These are phyloP conservation scores for Amphicarpaea edgeworthii DNA, from an alignment of 306 rosid genomes.

Conservation along the genomic window DNA sequence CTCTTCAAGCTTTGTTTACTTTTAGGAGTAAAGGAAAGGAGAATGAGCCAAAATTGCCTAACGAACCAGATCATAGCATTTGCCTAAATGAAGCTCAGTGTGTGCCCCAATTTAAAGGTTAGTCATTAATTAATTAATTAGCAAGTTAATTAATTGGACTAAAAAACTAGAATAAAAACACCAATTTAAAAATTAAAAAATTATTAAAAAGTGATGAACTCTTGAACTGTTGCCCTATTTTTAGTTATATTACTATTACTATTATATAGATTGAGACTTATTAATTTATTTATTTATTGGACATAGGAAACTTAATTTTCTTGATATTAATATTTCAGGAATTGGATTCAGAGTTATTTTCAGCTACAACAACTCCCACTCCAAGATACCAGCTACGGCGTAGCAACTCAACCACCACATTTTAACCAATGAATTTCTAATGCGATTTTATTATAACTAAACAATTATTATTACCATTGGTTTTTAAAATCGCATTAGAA, in stretches of 20 bases:
- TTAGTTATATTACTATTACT: neutral
- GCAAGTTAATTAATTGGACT: conserved; percentile 3
- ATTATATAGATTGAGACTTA: neutral
- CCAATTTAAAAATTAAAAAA: neutral
- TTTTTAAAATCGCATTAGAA: neutral
- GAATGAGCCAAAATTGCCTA: neutral
- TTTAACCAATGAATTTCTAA: conserved; percentile 24
- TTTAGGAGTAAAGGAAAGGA: neutral
- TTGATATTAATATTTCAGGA: conserved; percentile 54
- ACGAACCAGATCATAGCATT: neutral
- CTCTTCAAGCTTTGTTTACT: conserved; percentile 15
- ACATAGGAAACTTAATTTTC: neutral
- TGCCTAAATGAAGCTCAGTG: neutral
- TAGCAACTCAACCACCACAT: conserved; percentile 39
- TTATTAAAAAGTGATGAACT: neutral
- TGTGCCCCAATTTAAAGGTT: conserved; percentile 11
- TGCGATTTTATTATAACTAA: too few relatives aligned
- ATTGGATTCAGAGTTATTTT: conserved; percentile 39
- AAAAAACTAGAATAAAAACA: neutral
- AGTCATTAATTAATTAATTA: too few relatives aligned
- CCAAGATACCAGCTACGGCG: conserved; percentile 53
- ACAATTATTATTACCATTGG: neutral
- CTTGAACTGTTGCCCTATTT: neutral
- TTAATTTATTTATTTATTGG: neutral
- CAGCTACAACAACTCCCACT: conserved; percentile 14